phyloP scores from a whole-genome alignment of 2,329 filamentous ascomycete genomes.

The Colletotrichum sp. region DNA sequence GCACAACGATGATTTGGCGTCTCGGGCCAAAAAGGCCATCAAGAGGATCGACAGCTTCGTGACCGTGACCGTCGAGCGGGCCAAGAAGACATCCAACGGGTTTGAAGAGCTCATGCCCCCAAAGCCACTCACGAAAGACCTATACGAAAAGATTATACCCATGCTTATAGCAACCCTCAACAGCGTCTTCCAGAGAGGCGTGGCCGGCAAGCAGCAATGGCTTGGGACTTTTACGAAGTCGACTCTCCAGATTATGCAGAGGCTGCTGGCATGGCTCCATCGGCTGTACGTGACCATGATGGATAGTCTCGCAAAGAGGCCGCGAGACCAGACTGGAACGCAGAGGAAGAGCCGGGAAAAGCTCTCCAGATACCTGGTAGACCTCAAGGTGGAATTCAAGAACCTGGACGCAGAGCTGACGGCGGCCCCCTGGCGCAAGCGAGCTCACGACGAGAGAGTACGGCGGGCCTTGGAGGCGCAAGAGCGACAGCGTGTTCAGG shows the following conservation, averaged over 20 bases:
- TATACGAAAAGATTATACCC: neutral
- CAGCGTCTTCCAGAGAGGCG: constrained; percentile 1
- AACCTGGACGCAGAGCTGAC: neutral
- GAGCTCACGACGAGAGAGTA: neutral
- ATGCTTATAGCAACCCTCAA: neutral
- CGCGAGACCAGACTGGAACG: neutral
- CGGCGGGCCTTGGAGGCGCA: neutral
- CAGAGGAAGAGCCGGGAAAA: neutral
- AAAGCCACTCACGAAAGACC: neutral
- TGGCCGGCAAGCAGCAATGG: neutral
- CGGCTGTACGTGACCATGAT: neutral
- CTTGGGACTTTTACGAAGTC: constrained; percentile 1
- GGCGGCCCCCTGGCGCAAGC: neutral
- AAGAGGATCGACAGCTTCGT: neutral
- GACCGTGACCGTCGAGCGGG: neutral
- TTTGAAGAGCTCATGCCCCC: neutral
- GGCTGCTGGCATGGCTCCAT: neutral
- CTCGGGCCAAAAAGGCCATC: neutral
- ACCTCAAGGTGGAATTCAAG: neutral
- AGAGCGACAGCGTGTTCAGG: neutral
- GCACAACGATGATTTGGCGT: neutral
- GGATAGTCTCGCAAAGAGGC: neutral
- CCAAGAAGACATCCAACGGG: neutral
- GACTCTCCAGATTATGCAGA: constrained; percentile 10
- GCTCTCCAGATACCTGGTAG: neutral